Evolutionary conservation across 257 asterid species (phyloP).

Genomic region (Fraxinus anomala): DNA sequence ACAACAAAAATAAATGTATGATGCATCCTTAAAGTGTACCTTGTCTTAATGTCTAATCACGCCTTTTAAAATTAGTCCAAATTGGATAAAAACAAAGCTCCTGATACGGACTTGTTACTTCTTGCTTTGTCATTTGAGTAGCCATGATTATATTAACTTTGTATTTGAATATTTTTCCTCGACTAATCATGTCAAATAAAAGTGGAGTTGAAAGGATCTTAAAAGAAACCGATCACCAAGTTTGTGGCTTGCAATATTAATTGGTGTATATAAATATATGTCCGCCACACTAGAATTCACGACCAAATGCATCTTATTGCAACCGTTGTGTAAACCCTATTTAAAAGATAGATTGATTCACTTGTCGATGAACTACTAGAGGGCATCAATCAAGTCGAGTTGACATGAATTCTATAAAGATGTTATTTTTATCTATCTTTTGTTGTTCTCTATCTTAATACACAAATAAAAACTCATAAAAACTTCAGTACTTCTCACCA

Average conservation of each 20-base stretch:
- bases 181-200: neutral
- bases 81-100: neutral
- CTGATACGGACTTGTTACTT: neutral
- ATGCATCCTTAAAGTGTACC: neutral
- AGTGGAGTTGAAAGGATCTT: neutral
- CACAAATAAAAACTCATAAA: no score
- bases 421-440: no score
- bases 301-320: no score
- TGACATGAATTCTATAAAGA: neutral
- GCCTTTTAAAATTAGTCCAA: neutral
- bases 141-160: neutral
- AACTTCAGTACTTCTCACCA: no score
- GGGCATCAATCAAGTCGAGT: neutral
- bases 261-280: neutral
- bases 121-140: neutral
- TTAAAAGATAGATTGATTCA: neutral
- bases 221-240: neutral
- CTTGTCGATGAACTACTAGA: neutral
- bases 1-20: neutral
- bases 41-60: neutral
- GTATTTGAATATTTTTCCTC: neutral
- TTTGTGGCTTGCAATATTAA: neutral
- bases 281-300: neutral
- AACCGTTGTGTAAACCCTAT: neutral
- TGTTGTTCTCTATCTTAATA: no score